Evolutionary conservation across 2,329 filamentous ascomycete species (phyloP).

Genomic region (Aspergillus cejpii): DNA sequence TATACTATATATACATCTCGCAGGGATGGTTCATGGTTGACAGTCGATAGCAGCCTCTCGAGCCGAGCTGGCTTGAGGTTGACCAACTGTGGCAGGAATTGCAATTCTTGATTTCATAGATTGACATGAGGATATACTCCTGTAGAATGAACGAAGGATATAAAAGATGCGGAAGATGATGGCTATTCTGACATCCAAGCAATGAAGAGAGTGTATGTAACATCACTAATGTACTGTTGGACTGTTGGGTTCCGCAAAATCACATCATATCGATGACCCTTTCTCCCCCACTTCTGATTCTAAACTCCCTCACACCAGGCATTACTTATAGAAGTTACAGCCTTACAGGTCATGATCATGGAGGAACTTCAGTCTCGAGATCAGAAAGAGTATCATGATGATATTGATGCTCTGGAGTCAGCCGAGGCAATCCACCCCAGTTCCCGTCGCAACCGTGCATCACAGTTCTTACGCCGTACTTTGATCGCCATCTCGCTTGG

Average conservation of each 20-base stretch:
- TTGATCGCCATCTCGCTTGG: slow-evolving; percentile 8
- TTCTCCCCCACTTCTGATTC: not conserved
- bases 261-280: not conserved
- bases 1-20: too few species aligned
- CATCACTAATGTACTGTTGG: not conserved
- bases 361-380: slow-evolving; percentile 7
- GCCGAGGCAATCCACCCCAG: slow-evolving; percentile 5
- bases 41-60: too few species aligned
- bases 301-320: not conserved
- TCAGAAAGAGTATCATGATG: slow-evolving; percentile 1
- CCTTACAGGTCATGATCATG: slow-evolving; percentile 8
- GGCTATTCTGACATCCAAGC: too few species aligned
- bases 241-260: not conserved
- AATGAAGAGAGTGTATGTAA: too few species aligned
- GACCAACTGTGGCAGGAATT: too few species aligned
- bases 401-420: slow-evolving; percentile 5
- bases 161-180: too few species aligned
- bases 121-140: too few species aligned
- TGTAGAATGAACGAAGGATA: too few species aligned
- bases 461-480: not conserved
- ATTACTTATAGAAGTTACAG: not conserved
- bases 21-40: too few species aligned
- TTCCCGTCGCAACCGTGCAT: slow-evolving; percentile 1
- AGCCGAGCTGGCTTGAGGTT: too few species aligned
- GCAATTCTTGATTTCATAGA: too few species aligned